Conservation (phyloP, 2,329 filamentous ascomycete species). For the Parastagonospora avenae region DNA sequence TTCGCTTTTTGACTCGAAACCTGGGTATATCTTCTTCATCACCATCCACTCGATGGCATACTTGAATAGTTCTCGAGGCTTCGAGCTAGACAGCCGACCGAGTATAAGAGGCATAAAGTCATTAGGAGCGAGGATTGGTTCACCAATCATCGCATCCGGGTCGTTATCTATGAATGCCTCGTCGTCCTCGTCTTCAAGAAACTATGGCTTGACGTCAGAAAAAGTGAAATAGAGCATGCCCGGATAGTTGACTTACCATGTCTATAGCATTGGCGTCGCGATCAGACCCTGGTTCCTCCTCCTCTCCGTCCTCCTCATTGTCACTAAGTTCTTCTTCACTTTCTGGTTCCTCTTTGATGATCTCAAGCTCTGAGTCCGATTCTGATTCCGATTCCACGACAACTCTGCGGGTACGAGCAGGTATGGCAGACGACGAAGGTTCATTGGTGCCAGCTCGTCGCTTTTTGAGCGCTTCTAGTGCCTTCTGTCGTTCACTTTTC, state of each 20-base stretch:
- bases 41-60: conserved; percentile 81
- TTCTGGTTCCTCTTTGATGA: conserved; percentile 41
- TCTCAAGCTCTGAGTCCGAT: conserved; percentile 36
- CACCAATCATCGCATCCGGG: conserved; percentile 59
- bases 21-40: conserved; percentile 76
- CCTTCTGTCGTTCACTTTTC: conserved; percentile 46
- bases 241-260: conserved; percentile 43
- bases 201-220: neutral
- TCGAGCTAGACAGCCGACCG: conserved; percentile 64
- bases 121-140: conserved; percentile 39
- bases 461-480: conserved; percentile 52
- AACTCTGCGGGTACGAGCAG: conserved; percentile 25
- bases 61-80: conserved; percentile 73
- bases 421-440: conserved; percentile 29
- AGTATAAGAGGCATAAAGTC: conserved; percentile 5
- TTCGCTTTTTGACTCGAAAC: conserved; percentile 65
- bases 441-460: conserved; percentile 43
- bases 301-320: conserved; percentile 32
- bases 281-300: conserved; percentile 26
- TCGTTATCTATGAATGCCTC: conserved; percentile 69
- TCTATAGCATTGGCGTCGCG: conserved; percentile 41
- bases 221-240: neutral
- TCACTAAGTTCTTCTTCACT: conserved; percentile 11
- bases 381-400: conserved; percentile 32
- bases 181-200: conserved; percentile 59